phyloP scores from a whole-genome alignment of 2,329 filamentous ascomycete species.

The Zymoseptoria tritici region DNA sequence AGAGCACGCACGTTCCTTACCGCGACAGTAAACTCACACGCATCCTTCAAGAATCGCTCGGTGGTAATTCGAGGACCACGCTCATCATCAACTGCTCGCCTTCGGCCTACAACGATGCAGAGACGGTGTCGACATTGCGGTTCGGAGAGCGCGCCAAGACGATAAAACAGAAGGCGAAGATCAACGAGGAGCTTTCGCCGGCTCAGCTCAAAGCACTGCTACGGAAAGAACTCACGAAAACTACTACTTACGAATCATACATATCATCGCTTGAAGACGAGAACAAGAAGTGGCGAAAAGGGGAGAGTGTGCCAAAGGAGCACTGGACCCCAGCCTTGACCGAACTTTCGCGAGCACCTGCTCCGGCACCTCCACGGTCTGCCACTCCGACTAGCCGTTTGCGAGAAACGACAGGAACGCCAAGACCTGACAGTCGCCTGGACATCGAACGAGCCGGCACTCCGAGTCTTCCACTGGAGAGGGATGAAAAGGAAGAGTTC shows the following conservation, averaged over 20 bases:
- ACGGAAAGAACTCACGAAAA: conserved; percentile 84
- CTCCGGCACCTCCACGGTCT: conserved; percentile 46
- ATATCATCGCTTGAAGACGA: conserved; percentile 77
- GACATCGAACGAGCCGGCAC: conserved; percentile 75
- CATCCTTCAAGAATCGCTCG: conserved; percentile 92
- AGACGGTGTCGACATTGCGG: conserved; percentile 83
- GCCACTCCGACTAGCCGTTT: conserved; percentile 54
- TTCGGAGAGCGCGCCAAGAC: conserved; percentile 96
- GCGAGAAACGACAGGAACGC: conserved; percentile 42
- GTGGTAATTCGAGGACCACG: conserved; percentile 96
- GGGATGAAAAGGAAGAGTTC: conserved; percentile 96
- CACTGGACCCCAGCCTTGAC: conserved; percentile 67
- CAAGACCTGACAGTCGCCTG: conserved; percentile 55
- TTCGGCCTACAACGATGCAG: conserved; percentile 93
- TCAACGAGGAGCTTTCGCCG: conserved; percentile 95
- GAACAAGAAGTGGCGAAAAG: conserved; percentile 77
- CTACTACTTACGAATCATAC: conserved; percentile 82
- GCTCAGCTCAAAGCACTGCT: conserved; percentile 88
- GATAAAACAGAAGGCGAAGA: conserved; percentile 99
- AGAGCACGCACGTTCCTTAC: conserved; percentile 93
- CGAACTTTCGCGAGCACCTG: conserved; percentile 35
- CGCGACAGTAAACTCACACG: conserved; percentile 96
- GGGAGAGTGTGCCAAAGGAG: conserved; percentile 82
- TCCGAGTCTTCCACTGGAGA: conserved; percentile 80
- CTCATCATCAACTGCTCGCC: conserved; percentile 99